These are phyloP conservation scores for Hypoxylon sp. DNA, from an alignment of 2,329 filamentous ascomycete species.

Conservation along the genomic window DNA sequence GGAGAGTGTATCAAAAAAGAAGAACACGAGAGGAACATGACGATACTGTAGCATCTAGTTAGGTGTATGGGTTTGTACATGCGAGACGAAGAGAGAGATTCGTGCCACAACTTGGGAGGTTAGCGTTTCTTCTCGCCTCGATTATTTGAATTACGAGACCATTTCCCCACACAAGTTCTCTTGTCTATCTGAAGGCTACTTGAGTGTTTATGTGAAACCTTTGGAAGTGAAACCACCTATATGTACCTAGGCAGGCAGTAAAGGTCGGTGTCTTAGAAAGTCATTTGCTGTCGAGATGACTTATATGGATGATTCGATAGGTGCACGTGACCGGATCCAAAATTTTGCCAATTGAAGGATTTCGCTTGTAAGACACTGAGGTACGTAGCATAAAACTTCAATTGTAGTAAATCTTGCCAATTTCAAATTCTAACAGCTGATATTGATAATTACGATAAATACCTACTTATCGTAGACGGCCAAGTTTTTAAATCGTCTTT, in stretches of 20 bases:
- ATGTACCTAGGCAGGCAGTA: too few species aligned
- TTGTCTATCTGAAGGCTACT: neutral
- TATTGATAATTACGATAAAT: neutral
- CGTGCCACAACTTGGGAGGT: conserved; percentile 14
- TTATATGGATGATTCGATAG: conserved; percentile 4
- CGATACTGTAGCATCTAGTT: conserved; percentile 44
- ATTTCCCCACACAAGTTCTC: conserved; percentile 16
- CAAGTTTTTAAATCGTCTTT: neutral
- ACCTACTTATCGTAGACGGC: neutral
- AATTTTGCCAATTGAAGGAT: conserved; percentile 29
- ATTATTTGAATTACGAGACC: conserved; percentile 37
- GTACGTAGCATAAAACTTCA: conserved; percentile 26
- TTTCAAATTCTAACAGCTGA: neutral
- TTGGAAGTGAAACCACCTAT: neutral
- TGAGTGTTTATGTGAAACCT: neutral
- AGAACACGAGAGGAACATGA: neutral
- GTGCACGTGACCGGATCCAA: conserved; percentile 37
- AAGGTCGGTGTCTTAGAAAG: neutral
- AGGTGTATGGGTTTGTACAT: conserved; percentile 42
- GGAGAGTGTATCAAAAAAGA: conserved; percentile 38
- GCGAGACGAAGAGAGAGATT: conserved; percentile 20
- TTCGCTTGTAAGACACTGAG: conserved; percentile 16
- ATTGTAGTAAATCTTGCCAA: neutral
- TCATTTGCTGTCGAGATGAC: neutral
- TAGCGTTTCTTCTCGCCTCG: conserved; percentile 19